A percentile compares a stretch with the other conserved stretches of the same genome.
phyloP scores from a whole-genome alignment of 345 rosid species.

The Eucalyptus viminalis region DNA sequence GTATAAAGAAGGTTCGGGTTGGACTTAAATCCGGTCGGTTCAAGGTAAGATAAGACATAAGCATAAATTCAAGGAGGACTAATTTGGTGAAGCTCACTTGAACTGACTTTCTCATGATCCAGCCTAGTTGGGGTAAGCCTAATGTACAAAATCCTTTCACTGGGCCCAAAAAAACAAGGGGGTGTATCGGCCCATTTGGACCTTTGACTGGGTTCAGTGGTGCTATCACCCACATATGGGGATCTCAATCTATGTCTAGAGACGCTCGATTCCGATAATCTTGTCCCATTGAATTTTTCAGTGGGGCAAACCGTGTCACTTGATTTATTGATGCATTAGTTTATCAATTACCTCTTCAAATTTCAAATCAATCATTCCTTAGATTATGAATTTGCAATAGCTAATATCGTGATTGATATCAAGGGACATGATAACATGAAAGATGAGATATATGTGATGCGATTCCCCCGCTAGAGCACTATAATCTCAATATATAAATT shows the following conservation, averaged over 20 bases:
- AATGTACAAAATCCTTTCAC: not conserved
- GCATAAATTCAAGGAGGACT: not conserved
- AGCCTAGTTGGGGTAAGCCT: not conserved
- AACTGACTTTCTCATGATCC: not conserved
- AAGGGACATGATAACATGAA: rapidly evolving
- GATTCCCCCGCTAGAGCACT: rapidly evolving
- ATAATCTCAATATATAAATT: not conserved
- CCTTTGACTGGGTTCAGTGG: not conserved
- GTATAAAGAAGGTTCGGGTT: not conserved
- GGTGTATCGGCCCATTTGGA: not conserved
- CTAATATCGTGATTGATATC: rapidly evolving
- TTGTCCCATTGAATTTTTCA: not conserved
- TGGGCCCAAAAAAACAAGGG: not conserved
- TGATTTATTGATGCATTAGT: not conserved
- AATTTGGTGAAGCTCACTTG: not conserved
- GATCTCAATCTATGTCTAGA: not conserved
- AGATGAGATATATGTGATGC: not conserved
- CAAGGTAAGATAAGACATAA: not conserved
- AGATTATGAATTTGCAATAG: not conserved
- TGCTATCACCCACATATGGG: not conserved
- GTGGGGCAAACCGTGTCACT: not conserved
- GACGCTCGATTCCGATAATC: not conserved
- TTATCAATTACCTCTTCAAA: not conserved
- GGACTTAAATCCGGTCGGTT: not conserved
- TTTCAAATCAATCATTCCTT: not conserved